These are phyloP conservation scores for Calonectria multiphialidica DNA, from an alignment of 2,329 filamentous ascomycete genomes.

Conservation along the genomic window DNA sequence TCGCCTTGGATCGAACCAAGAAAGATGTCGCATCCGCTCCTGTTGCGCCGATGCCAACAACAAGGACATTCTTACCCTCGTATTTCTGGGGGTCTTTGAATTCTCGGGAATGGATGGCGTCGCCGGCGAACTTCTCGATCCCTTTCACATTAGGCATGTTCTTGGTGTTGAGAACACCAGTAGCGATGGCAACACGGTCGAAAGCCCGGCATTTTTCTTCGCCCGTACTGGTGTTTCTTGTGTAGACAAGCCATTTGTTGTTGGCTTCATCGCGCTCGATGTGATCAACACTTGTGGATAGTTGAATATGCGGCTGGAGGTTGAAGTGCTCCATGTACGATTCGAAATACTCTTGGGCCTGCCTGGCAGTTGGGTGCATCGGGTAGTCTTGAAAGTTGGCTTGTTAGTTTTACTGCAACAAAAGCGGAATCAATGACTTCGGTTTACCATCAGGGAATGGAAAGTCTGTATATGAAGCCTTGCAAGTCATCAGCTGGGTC, in stretches of 20 bases:
- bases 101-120: slow-evolving; percentile 53
- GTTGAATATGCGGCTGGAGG: slow-evolving; percentile 40
- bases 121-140: slow-evolving; percentile 53
- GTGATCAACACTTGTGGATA: slow-evolving; percentile 42
- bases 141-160: slow-evolving; percentile 52
- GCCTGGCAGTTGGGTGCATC: slow-evolving; percentile 39
- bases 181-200: slow-evolving; percentile 53
- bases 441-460: slow-evolving; percentile 46
- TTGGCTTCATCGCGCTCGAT: slow-evolving; percentile 42
- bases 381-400: slow-evolving; percentile 30
- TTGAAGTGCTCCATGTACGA: slow-evolving; percentile 48
- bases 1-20: slow-evolving; percentile 46
- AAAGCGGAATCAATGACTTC: neutral
- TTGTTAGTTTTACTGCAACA: neutral
- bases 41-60: slow-evolving; percentile 59
- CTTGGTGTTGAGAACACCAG: slow-evolving; percentile 48
- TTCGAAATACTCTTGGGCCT: slow-evolving; percentile 49
- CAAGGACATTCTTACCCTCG: slow-evolving; percentile 56
- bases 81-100: slow-evolving; percentile 50
- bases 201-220: slow-evolving; percentile 39
- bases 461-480: slow-evolving; percentile 50
- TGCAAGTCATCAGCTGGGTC: slow-evolving; percentile 9
- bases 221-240: slow-evolving; percentile 38
- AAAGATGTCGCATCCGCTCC: slow-evolving; percentile 46
- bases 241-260: slow-evolving; percentile 45